Percentiles rank a stretch among this genome's conserved stretches.
phyloP scores from a whole-genome alignment of 2,329 filamentous ascomycete species.

The Neofusicoccum parvum region DNA sequence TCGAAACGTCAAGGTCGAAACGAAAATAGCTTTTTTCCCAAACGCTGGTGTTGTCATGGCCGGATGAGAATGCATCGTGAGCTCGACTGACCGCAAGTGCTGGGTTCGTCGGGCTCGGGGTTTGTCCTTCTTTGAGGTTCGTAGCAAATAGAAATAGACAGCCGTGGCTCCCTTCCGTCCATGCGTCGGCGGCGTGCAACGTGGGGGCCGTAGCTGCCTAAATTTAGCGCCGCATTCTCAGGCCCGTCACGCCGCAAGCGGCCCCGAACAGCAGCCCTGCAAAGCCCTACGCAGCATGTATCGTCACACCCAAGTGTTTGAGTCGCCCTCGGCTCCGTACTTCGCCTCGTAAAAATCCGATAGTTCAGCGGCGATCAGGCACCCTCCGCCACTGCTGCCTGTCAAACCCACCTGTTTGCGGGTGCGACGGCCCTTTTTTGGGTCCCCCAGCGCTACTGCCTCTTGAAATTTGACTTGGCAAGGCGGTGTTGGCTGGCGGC shows the following conservation, averaged over 20 bases:
- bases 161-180: background rate
- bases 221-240: background rate
- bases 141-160: too few relatives aligned
- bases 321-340: background rate
- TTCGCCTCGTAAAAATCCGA: background rate
- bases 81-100: too few relatives aligned
- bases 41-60: too few relatives aligned
- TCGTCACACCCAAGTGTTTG: background rate
- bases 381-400: background rate
- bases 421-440: background rate
- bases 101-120: too few relatives aligned
- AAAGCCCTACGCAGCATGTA: background rate
- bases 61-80: too few relatives aligned
- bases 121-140: too few relatives aligned
- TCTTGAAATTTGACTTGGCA: background rate
- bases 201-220: background rate
- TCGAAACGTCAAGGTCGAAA: too few relatives aligned
- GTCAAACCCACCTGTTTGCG: background rate
- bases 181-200: background rate
- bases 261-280: background rate
- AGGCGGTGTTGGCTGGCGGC: background rate
- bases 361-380: background rate
- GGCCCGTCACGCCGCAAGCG: background rate
- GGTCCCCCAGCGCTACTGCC: background rate
- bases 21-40: too few relatives aligned